Evolutionary conservation across 1,139 yeast species (phyloP).

Genomic region (Suhomyces bokatorum): DNA sequence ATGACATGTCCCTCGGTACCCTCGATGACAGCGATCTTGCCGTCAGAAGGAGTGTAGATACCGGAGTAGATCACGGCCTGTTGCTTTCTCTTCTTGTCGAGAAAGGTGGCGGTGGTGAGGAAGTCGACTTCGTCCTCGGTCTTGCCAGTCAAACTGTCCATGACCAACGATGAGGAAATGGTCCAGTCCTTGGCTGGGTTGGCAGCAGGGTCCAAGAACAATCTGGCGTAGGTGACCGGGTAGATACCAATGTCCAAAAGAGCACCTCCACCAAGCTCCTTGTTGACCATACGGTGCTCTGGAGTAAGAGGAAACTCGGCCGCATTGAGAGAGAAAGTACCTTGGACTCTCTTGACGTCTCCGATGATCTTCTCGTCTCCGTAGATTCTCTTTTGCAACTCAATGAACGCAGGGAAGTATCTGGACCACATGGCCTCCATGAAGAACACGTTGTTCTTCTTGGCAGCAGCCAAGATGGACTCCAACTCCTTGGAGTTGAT

Average conservation of each 20-base stretch:
- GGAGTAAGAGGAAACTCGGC: slow-evolving; percentile 20
- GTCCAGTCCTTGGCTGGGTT: slow-evolving; percentile 17
- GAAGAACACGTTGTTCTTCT: slow-evolving; percentile 44
- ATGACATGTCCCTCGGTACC: slow-evolving; percentile 21
- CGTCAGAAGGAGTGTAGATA: slow-evolving; percentile 19
- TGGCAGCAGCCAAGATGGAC: slow-evolving; percentile 47
- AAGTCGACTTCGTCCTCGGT: slow-evolving; percentile 20
- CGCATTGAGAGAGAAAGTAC: slow-evolving; percentile 42
- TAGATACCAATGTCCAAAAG: slow-evolving; percentile 62
- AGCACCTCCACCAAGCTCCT: slow-evolving; percentile 59
- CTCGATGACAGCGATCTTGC: slow-evolving; percentile 19
- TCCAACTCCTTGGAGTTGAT: slow-evolving; percentile 50
- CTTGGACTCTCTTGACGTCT: slow-evolving; percentile 40
- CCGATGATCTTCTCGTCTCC: slow-evolving; percentile 47
- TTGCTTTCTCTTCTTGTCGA: slow-evolving; percentile 20
- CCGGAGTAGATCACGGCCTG: slow-evolving; percentile 22
- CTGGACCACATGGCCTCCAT: slow-evolving; percentile 73
- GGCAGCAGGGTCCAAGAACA: slow-evolving; percentile 36
- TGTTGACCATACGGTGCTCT: slow-evolving; percentile 34
- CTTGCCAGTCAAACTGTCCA: slow-evolving; percentile 20
- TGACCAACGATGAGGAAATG: slow-evolving; percentile 20
- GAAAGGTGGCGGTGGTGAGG: slow-evolving; percentile 20
- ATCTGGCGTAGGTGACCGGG: slow-evolving; percentile 49
- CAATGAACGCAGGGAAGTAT: slow-evolving; percentile 52
- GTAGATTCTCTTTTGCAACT: slow-evolving; percentile 41